Percentiles rank a stretch among this genome's conserved stretches.
phyloP scores from a whole-genome alignment of 2,329 filamentous ascomycete genomes.

The Fusarium sarcochroum region DNA sequence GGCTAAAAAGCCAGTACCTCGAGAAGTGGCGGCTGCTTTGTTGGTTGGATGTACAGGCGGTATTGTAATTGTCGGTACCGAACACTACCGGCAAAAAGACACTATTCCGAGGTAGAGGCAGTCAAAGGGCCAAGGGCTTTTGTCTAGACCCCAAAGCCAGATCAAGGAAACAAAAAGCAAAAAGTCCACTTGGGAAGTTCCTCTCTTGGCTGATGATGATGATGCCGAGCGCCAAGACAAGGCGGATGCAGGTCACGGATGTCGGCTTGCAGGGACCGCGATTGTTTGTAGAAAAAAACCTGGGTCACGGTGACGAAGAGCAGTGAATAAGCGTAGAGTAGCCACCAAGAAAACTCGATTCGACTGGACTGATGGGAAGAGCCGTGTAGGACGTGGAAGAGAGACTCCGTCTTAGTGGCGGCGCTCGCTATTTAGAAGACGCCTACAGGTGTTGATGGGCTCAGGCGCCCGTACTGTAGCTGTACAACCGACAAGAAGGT shows the following conservation, averaged over 20 bases:
- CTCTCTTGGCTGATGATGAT: constrained; percentile 37
- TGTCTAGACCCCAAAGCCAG: constrained; percentile 7
- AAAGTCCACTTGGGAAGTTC: neutral
- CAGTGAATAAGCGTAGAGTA: neutral
- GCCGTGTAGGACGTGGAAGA: neutral
- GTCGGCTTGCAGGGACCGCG: constrained; percentile 36
- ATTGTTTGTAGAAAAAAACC: constrained; percentile 13
- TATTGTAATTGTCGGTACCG: constrained; percentile 2
- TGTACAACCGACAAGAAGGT: constrained; percentile 35
- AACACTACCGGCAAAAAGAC: constrained; percentile 23
- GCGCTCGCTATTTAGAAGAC: constrained; percentile 32
- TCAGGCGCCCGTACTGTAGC: constrained; percentile 39
- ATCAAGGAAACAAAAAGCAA: neutral
- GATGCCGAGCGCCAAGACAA: constrained; percentile 42
- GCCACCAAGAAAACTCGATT: constrained; percentile 3
- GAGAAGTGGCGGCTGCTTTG: constrained; percentile 31
- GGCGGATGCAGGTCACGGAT: constrained; percentile 40
- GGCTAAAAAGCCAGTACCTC: constrained; percentile 29
- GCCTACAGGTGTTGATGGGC: constrained; percentile 45
- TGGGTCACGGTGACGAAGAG: constrained; percentile 21
- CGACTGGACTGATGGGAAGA: neutral
- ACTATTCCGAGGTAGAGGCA: constrained; percentile 25
- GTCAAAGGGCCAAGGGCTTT: neutral
- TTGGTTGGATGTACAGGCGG: constrained; percentile 17
- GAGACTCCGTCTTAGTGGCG: constrained; percentile 37